Evolutionary conservation across 352 stramenopile genomes (phyloP), one percentile per base, ranked within the genome.

Genomic region (Phytophthora pinifolia): DNA sequence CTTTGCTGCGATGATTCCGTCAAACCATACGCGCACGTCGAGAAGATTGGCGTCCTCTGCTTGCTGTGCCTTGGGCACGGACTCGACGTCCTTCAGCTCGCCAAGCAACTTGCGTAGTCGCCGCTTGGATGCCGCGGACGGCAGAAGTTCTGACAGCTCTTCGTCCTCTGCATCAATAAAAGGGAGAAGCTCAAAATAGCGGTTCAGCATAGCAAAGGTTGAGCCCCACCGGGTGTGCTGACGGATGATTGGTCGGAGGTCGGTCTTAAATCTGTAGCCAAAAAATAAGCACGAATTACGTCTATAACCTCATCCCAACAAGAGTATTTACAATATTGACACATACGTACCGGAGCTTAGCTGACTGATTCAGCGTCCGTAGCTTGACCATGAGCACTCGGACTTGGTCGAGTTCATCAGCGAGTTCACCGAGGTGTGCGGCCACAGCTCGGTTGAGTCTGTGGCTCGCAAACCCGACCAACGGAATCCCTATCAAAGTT

Each of bases 1-100:
- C 17, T 47, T 47, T 13, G n/a, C 10, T n/a, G 6, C 27, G 35
- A 48, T 48, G 3, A 56, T 29, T 0, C 37, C 37, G 17, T 48
- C 48, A 14, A 59, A 51, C 18, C 39, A 59, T 13, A 44, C 32
- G n/a, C 51, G 51, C 20, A 59, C 41, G 9, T 39, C 51, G 5
- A 46, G 14, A 3, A 59, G 14, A 7, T 43, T n/a, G 7, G 33
- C 37, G 29, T 46, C 17, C 2, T 13, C 3, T 1, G 15, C 37
- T 48, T 48, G 49, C 6, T 43, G 27, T 9, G 38, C 31, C 27
- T 59, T 59, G 1, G 32, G 46, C 1, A 59, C 42, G 2, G 42
- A 42, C 13, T 59, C 52, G 3, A 46, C 27, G 15, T 47, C 27
- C 35, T 52, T 59, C 14, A 41, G 17, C 25, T 47, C 52, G 9